These are phyloP conservation scores for Fusarium vanettenii DNA, from an alignment of 2,329 filamentous ascomycete genomes.

Conservation along the genomic window DNA sequence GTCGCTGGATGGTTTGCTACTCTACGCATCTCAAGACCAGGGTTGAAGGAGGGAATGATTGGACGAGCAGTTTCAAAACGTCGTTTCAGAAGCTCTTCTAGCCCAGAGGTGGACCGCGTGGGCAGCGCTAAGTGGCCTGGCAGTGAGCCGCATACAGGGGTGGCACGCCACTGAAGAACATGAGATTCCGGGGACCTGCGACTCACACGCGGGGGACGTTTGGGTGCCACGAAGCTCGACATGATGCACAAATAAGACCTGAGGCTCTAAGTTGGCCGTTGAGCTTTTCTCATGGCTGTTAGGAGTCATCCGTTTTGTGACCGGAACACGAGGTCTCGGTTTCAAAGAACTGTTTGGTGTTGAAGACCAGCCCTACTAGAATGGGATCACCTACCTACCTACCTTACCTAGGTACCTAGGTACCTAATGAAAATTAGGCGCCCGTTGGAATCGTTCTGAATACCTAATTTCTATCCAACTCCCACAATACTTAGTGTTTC, in stretches of 20 bases:
- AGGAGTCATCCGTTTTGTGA: not conserved
- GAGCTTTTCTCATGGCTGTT: not conserved
- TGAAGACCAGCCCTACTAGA: not conserved
- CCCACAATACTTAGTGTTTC: not conserved
- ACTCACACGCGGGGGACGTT: not conserved
- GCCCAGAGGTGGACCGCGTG: not conserved
- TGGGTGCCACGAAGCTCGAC: not conserved
- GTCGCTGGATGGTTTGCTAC: conserved; percentile 19
- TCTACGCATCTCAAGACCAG: conserved; percentile 35
- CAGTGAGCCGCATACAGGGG: not conserved
- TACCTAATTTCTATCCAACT: not conserved
- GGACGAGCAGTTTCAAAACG: conserved; percentile 33
- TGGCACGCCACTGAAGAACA: not conserved
- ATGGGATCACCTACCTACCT: too few relatives aligned
- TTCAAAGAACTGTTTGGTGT: not conserved
- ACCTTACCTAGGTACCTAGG: too few relatives aligned
- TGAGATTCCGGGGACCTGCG: not conserved
- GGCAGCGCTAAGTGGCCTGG: conserved; percentile 19
- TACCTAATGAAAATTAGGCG: too few relatives aligned
- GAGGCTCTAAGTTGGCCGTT: not conserved
- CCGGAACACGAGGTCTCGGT: not conserved
- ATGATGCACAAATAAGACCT: not conserved
- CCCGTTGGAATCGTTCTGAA: too few relatives aligned
- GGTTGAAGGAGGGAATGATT: conserved; percentile 39
- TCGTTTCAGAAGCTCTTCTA: conserved; percentile 39